Conservation (phyloP, 306 rosid species). For the Castanea sativa region DNA sequence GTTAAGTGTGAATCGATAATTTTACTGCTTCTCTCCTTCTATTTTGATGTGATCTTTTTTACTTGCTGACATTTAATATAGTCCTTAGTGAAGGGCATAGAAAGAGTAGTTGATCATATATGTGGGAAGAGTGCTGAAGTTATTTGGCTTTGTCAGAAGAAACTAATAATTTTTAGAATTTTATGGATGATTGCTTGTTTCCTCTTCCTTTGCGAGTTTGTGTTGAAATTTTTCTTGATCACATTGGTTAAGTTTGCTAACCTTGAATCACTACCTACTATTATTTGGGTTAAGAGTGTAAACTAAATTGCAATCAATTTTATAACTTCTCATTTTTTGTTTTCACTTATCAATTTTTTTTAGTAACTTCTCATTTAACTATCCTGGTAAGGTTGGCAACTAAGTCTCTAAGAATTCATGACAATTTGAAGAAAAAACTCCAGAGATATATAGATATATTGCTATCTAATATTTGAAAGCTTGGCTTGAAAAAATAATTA, state of each 20-base stretch:
- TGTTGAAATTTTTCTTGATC: neutral
- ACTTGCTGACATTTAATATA: neutral
- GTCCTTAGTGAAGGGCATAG: neutral
- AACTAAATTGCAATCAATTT: neutral
- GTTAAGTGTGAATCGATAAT: conserved; percentile 14
- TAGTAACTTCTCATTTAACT: neutral
- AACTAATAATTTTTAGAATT: neutral
- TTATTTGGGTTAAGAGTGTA: neutral
- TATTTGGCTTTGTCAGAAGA: neutral
- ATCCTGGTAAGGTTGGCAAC: neutral
- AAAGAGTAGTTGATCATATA: neutral
- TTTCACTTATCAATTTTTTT: too few species aligned
- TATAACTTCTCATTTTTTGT: neutral
- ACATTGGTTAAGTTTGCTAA: neutral
- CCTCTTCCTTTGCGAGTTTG: neutral
- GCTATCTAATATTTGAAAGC: neutral
- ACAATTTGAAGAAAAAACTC: neutral
- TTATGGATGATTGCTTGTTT: neutral
- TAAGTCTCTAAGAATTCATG: neutral
- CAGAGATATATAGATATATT: neutral
- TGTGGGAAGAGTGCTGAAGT: neutral
- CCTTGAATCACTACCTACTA: neutral
- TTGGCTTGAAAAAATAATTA: neutral
- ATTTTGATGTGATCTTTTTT: neutral
- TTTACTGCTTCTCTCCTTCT: neutral